Percentiles rank a stretch among this genome's conserved stretches.
Evolutionary conservation across 495 filamentous ascomycete genomes (phyloP).

Genomic region (Cetradonia linearis): DNA sequence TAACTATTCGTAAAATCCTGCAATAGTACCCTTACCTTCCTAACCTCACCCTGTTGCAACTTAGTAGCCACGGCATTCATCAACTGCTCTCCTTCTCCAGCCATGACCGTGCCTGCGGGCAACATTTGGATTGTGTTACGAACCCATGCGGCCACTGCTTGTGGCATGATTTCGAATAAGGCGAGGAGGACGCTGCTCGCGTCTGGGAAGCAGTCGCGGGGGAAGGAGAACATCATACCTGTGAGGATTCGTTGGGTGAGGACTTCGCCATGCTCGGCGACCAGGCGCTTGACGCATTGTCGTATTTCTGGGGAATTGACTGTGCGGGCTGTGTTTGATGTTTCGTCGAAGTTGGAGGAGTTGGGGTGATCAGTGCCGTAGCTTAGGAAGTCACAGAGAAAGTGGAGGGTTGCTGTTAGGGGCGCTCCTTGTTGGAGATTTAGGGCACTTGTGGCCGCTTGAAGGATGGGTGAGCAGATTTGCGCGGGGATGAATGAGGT

Average conservation of each 20-base stretch:
- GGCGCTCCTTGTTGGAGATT: slow-evolving; percentile 84
- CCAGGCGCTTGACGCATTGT: slow-evolving; percentile 58
- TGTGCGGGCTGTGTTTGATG: slow-evolving; percentile 22
- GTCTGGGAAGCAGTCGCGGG: slow-evolving; percentile 86
- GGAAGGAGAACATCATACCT: slow-evolving; percentile 98
- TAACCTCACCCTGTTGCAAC: slow-evolving; percentile 59
- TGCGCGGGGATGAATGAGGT: slow-evolving; percentile 64
- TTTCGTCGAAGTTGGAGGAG: slow-evolving; percentile 53
- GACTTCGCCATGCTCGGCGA: slow-evolving; percentile 60
- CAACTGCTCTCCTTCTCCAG: slow-evolving; percentile 51
- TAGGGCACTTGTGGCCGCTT: slow-evolving; percentile 74
- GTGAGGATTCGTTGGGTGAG: slow-evolving; percentile 79
- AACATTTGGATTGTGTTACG: slow-evolving; percentile 73
- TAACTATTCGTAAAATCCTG: slow-evolving; percentile 97
- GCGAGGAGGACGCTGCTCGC: slow-evolving; percentile 83
- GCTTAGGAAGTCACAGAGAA: slow-evolving; percentile 81
- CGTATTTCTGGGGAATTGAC: slow-evolving; percentile 54
- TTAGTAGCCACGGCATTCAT: slow-evolving; percentile 55
- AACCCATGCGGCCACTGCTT: slow-evolving; percentile 67
- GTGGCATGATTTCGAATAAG: slow-evolving; percentile 77
- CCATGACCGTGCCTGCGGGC: slow-evolving; percentile 67
- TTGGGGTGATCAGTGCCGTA: slow-evolving; percentile 73
- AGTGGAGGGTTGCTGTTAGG: slow-evolving; percentile 82
- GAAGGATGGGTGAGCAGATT: slow-evolving; percentile 72
- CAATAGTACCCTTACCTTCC: slow-evolving; percentile 72